Evolutionary conservation across 2,329 filamentous ascomycete species (phyloP).

Genomic region (Exophiala xenobiotica): DNA sequence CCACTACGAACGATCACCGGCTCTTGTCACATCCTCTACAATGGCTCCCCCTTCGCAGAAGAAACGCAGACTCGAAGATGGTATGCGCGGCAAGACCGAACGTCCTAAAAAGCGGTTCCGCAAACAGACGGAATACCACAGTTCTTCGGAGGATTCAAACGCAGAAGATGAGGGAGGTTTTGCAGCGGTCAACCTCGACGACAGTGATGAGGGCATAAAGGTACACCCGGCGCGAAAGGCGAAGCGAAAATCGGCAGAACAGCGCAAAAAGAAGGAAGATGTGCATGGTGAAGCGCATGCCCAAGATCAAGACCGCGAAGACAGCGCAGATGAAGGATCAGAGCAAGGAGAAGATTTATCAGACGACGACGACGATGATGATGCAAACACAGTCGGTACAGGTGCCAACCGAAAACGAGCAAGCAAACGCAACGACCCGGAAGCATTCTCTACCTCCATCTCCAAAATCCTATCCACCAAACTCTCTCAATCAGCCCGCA

Average conservation of each 20-base stretch:
- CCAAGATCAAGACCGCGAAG: conserved; percentile 30
- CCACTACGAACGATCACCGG: too few relatives aligned
- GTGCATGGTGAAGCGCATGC: conserved; percentile 29
- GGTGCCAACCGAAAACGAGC: conserved; percentile 34
- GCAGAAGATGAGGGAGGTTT: conserved; percentile 44
- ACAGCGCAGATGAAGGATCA: conserved; percentile 35
- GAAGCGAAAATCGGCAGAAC: too few relatives aligned
- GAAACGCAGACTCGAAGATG: conserved; percentile 62
- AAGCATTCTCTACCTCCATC: conserved; percentile 87
- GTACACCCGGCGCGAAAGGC: too few relatives aligned
- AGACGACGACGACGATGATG: conserved; percentile 39
- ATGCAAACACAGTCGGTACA: conserved; percentile 40
- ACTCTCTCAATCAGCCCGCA: conserved; percentile 73
- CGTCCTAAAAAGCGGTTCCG: conserved; percentile 59
- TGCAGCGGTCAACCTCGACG: conserved; percentile 51
- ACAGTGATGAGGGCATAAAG: conserved; percentile 41
- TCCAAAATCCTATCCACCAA: conserved; percentile 91
- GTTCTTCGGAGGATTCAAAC: conserved; percentile 59
- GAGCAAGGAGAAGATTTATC: conserved; percentile 40
- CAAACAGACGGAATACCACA: conserved; percentile 64
- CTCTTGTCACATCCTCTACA: too few relatives aligned
- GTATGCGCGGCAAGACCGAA: conserved; percentile 54
- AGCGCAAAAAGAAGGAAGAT: conserved; percentile 31
- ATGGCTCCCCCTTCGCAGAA: conserved; percentile 45
- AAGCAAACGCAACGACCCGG: conserved; percentile 83